Evolutionary conservation across 371 early-diverging fungal species (phyloP).

Genomic region (Thermomucor indicae-seudaticae): DNA sequence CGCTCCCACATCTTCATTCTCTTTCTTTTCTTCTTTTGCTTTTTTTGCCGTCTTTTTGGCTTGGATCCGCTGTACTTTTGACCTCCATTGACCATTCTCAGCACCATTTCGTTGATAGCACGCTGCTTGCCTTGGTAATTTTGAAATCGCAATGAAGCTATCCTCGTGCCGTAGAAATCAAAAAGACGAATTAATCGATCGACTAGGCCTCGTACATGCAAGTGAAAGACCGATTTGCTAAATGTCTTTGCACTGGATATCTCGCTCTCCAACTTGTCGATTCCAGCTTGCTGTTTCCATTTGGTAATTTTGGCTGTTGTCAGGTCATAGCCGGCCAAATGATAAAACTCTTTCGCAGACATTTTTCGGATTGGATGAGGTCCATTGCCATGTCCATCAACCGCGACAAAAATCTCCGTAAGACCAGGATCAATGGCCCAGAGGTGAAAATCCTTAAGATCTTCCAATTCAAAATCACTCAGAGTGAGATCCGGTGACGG

Average conservation of each 20-base stretch:
- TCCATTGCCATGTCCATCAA: neutral
- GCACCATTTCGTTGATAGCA: constrained; percentile 2
- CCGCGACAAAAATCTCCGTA: neutral
- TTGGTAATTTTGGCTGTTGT: neutral
- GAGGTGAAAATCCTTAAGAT: neutral
- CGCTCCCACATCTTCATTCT: neutral
- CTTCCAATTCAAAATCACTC: neutral
- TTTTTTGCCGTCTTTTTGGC: neutral
- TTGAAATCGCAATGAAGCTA: constrained; percentile 1
- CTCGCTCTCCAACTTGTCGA: neutral
- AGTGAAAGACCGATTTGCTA: neutral
- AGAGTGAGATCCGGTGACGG: neutral
- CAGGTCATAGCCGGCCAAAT: constrained; percentile 1
- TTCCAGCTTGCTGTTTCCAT: constrained; percentile 1
- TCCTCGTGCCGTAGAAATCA: neutral
- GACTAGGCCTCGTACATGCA: neutral
- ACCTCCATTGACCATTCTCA: constrained; percentile 9
- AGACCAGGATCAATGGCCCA: constrained; percentile 4
- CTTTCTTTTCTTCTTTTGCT: neutral
- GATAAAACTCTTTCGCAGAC: constrained; percentile 1
- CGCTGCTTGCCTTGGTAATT: constrained; percentile 10
- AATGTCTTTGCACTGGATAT: neutral
- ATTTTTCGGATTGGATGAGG: constrained; percentile 3
- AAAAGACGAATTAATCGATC: neutral
- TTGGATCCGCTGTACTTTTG: neutral